Conservation (phyloP, 2,329 filamentous ascomycete species). For the Pseudogymnoascus sp. region DNA sequence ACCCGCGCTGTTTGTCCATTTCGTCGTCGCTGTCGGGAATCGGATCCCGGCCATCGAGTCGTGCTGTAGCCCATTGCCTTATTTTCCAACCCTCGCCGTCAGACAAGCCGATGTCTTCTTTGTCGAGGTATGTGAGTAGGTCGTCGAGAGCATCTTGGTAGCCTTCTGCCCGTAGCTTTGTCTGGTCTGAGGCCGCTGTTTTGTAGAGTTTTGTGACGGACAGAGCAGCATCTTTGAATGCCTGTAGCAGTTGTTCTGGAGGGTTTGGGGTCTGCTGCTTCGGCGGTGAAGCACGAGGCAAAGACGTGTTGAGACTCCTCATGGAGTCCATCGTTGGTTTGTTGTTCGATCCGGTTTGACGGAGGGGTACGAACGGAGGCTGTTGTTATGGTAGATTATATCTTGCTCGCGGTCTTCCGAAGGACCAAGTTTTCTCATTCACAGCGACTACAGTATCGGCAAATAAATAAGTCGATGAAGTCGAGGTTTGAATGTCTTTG, state of each 20-base stretch:
- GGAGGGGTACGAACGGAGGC: background rate
- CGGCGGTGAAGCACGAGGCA: slow-evolving; percentile 44
- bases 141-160: slow-evolving; percentile 95
- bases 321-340: slow-evolving; percentile 50
- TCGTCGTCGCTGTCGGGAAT: slow-evolving; percentile 63
- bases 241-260: slow-evolving; percentile 66
- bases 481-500: background rate
- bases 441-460: background rate
- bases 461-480: background rate
- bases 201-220: slow-evolving; percentile 97
- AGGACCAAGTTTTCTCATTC: background rate
- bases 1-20: slow-evolving; percentile 48
- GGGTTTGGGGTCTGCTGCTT: slow-evolving; percentile 35
- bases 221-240: slow-evolving; percentile 85
- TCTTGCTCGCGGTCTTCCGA: background rate
- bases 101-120: slow-evolving; percentile 65
- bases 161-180: slow-evolving; percentile 67
- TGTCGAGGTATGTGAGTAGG: slow-evolving; percentile 75
- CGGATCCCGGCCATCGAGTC: slow-evolving; percentile 54
- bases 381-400: background rate
- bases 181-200: slow-evolving; percentile 70
- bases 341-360: background rate
- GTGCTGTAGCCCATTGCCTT: slow-evolving; percentile 59
- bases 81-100: slow-evolving; percentile 68
- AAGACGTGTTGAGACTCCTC: slow-evolving; percentile 52